Evolutionary conservation across 2,329 filamentous ascomycete genomes (phyloP).

Genomic region (Ambrosiella cleistominuta): DNA sequence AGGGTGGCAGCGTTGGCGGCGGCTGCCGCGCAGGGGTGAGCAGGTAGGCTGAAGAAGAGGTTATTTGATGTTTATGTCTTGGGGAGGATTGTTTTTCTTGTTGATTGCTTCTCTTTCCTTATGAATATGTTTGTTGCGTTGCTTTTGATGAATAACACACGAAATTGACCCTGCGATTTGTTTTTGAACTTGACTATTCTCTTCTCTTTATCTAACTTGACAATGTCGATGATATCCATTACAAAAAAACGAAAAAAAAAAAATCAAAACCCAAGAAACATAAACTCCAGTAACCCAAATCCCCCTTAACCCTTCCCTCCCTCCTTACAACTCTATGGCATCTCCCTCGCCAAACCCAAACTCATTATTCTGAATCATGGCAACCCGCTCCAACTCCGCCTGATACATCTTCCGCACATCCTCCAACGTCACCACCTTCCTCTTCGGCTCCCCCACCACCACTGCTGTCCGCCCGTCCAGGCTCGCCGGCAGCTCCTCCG

Average conservation of each 20-base stretch:
- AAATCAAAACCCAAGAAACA: conserved; percentile 11
- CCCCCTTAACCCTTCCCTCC: neutral
- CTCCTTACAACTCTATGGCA: conserved; percentile 31
- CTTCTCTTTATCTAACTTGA: no score
- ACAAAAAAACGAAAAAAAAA: conserved; percentile 16
- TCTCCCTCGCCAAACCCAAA: conserved; percentile 54
- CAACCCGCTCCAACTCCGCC: conserved; percentile 71
- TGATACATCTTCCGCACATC: conserved; percentile 83
- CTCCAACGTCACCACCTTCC: conserved; percentile 67
- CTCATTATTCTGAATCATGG: conserved; percentile 73
- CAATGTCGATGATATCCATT: no score
- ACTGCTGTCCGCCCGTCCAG: conserved; percentile 12
- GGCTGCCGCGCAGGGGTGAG: conserved; percentile 13
- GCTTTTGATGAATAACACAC: neutral
- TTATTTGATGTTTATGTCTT: neutral
- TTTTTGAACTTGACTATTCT: no score
- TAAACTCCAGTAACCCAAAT: conserved; percentile 6
- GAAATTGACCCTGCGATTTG: neutral
- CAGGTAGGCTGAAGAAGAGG: neutral
- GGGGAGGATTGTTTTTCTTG: neutral
- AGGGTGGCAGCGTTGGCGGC: conserved; percentile 24
- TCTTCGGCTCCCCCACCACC: conserved; percentile 27
- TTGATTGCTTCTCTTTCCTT: neutral
- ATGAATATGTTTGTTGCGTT: neutral
- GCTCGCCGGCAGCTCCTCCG: conserved; percentile 23